Evolutionary conservation across 495 filamentous ascomycete genomes (phyloP).

Genomic region (Astrothelium subdiscretum): DNA sequence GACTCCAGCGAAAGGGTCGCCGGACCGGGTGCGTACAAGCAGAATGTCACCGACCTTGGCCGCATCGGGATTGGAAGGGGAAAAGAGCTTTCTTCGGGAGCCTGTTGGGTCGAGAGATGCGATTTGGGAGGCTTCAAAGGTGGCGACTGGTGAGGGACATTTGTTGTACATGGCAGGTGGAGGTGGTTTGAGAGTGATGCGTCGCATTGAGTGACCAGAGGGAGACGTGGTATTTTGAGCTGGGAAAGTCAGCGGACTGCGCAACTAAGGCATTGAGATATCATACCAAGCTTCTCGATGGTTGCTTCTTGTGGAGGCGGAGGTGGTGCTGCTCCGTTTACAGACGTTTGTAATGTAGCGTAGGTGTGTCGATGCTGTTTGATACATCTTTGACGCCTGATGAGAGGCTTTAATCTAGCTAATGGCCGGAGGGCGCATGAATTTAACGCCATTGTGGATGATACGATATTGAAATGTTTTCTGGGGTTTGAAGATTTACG

Average conservation of each 20-base stretch:
- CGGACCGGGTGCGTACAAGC: constrained; percentile 69
- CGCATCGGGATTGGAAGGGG: constrained; percentile 58
- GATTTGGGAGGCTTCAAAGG: constrained; percentile 55
- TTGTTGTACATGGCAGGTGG: constrained; percentile 17
- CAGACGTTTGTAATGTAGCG: background rate
- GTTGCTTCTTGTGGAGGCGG: background rate
- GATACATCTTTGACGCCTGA: background rate
- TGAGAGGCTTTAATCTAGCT: background rate
- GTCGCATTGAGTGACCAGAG: background rate
- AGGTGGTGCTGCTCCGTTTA: background rate
- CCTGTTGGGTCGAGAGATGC: constrained; percentile 68
- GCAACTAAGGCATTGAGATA: background rate
- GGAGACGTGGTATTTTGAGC: background rate
- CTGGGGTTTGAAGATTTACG: background rate
- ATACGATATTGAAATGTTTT: background rate
- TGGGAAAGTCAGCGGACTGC: background rate
- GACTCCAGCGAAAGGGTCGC: constrained; percentile 84
- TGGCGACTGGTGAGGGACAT: constrained; percentile 45
- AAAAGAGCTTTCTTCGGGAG: constrained; percentile 68
- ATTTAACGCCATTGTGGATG: background rate
- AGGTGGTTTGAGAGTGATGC: constrained; percentile 16
- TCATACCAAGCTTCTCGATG: background rate
- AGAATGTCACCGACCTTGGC: constrained; percentile 77
- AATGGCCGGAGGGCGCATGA: background rate
- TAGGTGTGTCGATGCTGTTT: background rate